A percentile compares a stretch with the other conserved stretches of the same genome.
phyloP scores from a whole-genome alignment of 2,329 filamentous ascomycete species.

The Arthrobotrys entomopaga region DNA sequence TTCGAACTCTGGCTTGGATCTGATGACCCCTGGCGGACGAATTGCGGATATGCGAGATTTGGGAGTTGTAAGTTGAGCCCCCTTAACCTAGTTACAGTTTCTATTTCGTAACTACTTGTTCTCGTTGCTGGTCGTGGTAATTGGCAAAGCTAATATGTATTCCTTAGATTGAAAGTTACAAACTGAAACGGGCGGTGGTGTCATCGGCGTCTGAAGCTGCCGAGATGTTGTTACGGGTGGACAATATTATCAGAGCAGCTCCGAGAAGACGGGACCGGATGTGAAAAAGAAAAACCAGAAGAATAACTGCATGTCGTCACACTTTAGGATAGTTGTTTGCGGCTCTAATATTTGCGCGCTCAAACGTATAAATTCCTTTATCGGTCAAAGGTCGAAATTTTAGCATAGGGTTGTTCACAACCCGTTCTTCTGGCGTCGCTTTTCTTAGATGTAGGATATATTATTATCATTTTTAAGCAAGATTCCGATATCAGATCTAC shows the following conservation, averaged over 20 bases:
- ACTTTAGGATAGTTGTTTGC: slow-evolving; percentile 3
- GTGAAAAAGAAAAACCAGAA: slow-evolving; percentile 14
- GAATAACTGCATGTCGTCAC: no score
- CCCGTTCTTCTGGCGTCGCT: slow-evolving; percentile 46
- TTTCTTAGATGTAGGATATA: slow-evolving; percentile 51
- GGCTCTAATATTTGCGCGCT: not conserved
- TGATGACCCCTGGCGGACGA: slow-evolving; percentile 87
- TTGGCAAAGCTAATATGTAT: slow-evolving; percentile 3
- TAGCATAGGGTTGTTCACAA: slow-evolving; percentile 39
- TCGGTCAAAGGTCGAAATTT: slow-evolving; percentile 33
- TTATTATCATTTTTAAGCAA: slow-evolving; percentile 5
- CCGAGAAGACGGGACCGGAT: slow-evolving; percentile 73
- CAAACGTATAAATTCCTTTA: slow-evolving; percentile 11
- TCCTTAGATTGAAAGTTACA: slow-evolving; percentile 86
- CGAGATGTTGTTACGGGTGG: slow-evolving; percentile 92
- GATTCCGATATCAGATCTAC: slow-evolving; percentile 19
- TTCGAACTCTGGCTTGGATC: slow-evolving; percentile 88
- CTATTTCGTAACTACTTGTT: not conserved
- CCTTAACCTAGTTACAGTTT: not conserved
- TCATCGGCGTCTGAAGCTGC: slow-evolving; percentile 95
- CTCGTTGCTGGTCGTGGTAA: no score
- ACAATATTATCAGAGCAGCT: slow-evolving; percentile 96
- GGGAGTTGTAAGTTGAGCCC: slow-evolving; percentile 70
- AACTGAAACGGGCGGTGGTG: slow-evolving; percentile 97
- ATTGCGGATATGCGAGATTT: slow-evolving; percentile 95